These are phyloP conservation scores for Triticum aestivum DNA, from an alignment of 176 grass and related monocot species.

Conservation along the genomic window IWGSC_CS_RefSeq_v2.1 NC_057809.1:11822193-11822692, in stretches of 20 bases:
- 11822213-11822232: slow-evolving; percentile 81
- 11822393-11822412: slow-evolving; percentile 64
- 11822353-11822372: not conserved
- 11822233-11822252: slow-evolving; percentile 56
- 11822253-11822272: slow-evolving; percentile 65
- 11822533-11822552: slow-evolving; percentile 2
- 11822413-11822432: slow-evolving; percentile 39
- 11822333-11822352: not conserved
- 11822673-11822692: not conserved
- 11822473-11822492: slow-evolving; percentile 27
- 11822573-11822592: not conserved
- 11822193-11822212: not conserved
- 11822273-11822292: slow-evolving; percentile 27
- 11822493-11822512: slow-evolving; percentile 1
- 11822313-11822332: not conserved
- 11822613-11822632: slow-evolving; percentile 29
- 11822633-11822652: slow-evolving; percentile 26
- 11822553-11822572: slow-evolving; percentile 23
- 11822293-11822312: not conserved
- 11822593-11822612: slow-evolving; percentile 25
- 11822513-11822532: slow-evolving; percentile 24
- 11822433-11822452: slow-evolving; percentile 17
- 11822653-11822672: slow-evolving; percentile 46
- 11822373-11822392: slow-evolving; percentile 47
- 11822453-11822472: not conserved